Percentiles rank a stretch among this genome's conserved stretches.
Evolutionary conservation across 495 filamentous ascomycete genomes (phyloP).

Genomic region (Aspergillus panamensis): DNA sequence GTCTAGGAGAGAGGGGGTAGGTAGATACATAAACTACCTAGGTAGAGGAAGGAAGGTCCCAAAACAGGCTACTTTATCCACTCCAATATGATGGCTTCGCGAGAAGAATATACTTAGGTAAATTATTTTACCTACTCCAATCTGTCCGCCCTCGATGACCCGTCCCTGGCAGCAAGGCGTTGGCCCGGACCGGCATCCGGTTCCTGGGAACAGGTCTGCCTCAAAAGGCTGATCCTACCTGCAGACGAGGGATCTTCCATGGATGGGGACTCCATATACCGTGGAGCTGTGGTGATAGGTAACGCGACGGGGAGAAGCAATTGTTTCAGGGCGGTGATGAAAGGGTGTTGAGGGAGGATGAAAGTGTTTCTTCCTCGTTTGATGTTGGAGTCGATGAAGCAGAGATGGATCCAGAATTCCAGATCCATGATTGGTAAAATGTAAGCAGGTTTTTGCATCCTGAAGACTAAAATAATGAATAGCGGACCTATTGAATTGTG

Average conservation of each 20-base stretch:
- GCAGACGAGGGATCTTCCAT: not conserved
- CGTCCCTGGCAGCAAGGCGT: constrained; percentile 5
- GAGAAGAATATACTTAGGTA: too few relatives aligned
- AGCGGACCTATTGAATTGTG: too few relatives aligned
- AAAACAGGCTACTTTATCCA: too few relatives aligned
- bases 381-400: not conserved
- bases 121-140: too few relatives aligned
- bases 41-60: too few relatives aligned
- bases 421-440: not conserved
- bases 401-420: not conserved
- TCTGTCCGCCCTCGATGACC: not conserved
- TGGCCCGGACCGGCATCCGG: not conserved
- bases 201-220: constrained; percentile 1
- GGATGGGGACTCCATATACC: too few relatives aligned
- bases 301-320: not conserved
- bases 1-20: too few relatives aligned
- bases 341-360: not conserved
- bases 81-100: too few relatives aligned
- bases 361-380: too few relatives aligned
- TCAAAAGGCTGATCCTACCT: not conserved
- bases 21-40: too few relatives aligned
- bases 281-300: not conserved
- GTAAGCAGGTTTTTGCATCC: not conserved
- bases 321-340: not conserved
- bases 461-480: not conserved